Base-by-base conservation (phyloP, 495 filamentous ascomycete species). In the Bathelium albidoporum region DNA sequence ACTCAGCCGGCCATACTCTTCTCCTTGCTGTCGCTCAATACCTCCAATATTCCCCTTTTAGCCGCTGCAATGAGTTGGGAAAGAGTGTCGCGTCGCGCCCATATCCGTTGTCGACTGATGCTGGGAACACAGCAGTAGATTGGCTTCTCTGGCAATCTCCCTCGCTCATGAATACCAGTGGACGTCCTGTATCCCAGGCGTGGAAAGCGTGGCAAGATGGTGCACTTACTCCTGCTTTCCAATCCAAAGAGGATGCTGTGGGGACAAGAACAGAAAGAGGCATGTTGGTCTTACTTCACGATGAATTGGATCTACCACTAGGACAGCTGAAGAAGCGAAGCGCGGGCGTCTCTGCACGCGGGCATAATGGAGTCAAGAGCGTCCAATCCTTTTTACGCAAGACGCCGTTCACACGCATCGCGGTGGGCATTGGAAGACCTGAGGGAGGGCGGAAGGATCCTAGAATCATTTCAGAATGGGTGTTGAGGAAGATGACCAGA, bases 351-450 rank as follows among this genome's bases (percentile, higher is more conserved):
- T 85, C 73, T 71, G 73, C 78, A 39, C 78, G 82, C 18, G 91
- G 91, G 0, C 91, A 96, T 72, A 91, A 92, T 64, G 91, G 91
- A 4, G 65, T 96, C 44, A 89, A 87, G 72, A 89, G 85, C 69
- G 77, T 85, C 18, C 76, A 84, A 59, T 75, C 75, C 36, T 77
- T 71, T 60, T 60, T 90, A 59, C 69, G 71, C 20, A 69, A 58
- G 34, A 65, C 70, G 76, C 66, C 78, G 68, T 75, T 79, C 77
- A 71, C 79, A 61, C 68, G 85, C 5, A 77, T 94, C 59, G 83
- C 85, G 0, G 73, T 92, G 2, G 89, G 89, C 2, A 91, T 92
- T 70, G 89, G 87, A 32, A 73, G 89, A 52, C 89, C 89, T 0
- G 59, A 36, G 1, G 63, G 62, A 32, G n/a, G 68, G 32, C 73